Base-by-base conservation (phyloP, 169 alveolate species). In the Theileria sp. region DNA sequence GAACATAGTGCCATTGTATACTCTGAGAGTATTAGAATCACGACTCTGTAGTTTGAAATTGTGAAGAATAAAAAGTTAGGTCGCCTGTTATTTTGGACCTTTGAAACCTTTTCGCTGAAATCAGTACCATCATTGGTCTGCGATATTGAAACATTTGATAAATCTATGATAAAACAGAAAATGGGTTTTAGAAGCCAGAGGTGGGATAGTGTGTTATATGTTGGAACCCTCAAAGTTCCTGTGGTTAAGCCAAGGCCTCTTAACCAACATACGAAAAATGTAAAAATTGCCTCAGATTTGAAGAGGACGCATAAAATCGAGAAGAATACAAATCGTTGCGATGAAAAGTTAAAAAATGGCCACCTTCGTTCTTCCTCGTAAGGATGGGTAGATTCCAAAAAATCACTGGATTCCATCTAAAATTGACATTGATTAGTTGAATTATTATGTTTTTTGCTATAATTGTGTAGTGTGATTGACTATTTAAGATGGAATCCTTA, bases 141-240 rank as follows among this genome's bases (percentile, higher is more conserved):
- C 64, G 58, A 60, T 60, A 44, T 44, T 23, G 30, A 7, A 9
- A 44, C 49, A 26, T 25, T 30, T 36, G 51, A 23, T 12, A n/a
- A 36, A 44, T 50, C 61, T 50, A 69, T 69, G 2, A 69, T 51
- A 0, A 77, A 17, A 25, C 80, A 71, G 67, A 76, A 60, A 13
- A 83, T 26, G 21, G 89, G 89, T 64, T 83, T 83, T 13, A 71
- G 54, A 23, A 83, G 56, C 89, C 89, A 83, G 19, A 83, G 60
- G 56, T 38, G 54, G 25, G 89, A 79, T 2, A 83, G 79, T 58
- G 50, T 64, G 36, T 25, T 68, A 25, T 51, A 23, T 6, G 21
- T 19, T 25, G 26, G 19, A 26, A 69, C 12, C 3, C 66, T n/a
- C 10, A 49, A 12, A 30, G 73, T 56, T 38, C 34, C 51, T 13